These are phyloP conservation scores for Dioszegia hungarica DNA, from an alignment of 768 basidiomycete species.

Conservation along the genomic window DNA sequence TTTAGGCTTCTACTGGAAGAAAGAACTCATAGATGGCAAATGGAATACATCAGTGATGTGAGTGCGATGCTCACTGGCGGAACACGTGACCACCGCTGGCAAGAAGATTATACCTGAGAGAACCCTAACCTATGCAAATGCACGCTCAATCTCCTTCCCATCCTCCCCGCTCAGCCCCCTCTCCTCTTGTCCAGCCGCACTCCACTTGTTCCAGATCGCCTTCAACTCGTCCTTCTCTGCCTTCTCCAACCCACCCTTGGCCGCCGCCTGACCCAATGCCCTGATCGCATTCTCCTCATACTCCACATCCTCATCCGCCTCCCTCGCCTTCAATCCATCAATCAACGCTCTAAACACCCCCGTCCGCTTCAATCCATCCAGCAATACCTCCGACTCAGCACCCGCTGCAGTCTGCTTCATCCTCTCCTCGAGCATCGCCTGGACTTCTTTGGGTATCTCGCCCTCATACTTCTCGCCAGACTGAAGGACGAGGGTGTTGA, in stretches of 20 bases:
- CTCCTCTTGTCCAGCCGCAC: conserved; percentile 15
- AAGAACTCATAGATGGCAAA: too few relatives aligned
- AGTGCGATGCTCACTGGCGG: too few relatives aligned
- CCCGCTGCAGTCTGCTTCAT: conserved; percentile 7
- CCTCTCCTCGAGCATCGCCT: conserved; percentile 22
- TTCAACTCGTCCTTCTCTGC: conserved; percentile 17
- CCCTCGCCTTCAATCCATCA: conserved; percentile 9
- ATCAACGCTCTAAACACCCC: conserved; percentile 21
- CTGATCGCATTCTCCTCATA: conserved; percentile 38
- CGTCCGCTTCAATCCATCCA: conserved; percentile 22
- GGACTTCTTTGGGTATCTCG: conserved; percentile 32
- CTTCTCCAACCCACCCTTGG: conserved; percentile 14
- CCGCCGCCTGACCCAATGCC: conserved; percentile 24
- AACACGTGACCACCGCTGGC: too few relatives aligned
- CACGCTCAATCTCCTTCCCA: too few relatives aligned
- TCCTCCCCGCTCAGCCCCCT: conserved; percentile 25
- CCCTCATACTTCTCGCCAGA: conserved; percentile 24
- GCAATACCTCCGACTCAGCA: conserved; percentile 2
- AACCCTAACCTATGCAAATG: too few relatives aligned
- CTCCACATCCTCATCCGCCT: conserved; percentile 21
- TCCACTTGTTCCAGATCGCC: conserved; percentile 21
- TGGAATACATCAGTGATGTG: too few relatives aligned
- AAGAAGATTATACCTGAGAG: too few relatives aligned
- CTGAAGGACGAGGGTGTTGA: conserved; percentile 43
- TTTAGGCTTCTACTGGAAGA: too few relatives aligned